Evolutionary conservation across 73 alveolate genomes (phyloP).

Genomic region (Symbiodinium pilosum): DNA sequence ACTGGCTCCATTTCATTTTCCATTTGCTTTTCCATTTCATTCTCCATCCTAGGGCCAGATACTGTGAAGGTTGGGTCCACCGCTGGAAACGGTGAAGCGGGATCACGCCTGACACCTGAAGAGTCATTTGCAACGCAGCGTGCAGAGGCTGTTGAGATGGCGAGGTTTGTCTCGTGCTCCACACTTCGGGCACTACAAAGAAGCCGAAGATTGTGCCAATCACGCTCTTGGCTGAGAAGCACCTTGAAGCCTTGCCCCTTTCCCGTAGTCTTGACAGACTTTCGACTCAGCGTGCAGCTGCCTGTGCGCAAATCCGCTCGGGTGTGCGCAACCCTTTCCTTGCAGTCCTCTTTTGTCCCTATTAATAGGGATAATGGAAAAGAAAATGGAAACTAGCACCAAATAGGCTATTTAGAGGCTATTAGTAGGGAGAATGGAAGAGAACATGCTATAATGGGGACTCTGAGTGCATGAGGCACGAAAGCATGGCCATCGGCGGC

Average conservation of each 20-base stretch:
- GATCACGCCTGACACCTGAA: constrained; percentile 21
- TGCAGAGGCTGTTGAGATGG: background rate
- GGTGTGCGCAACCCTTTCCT: too few species aligned
- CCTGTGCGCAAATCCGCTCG: too few species aligned
- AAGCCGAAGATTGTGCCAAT: constrained; percentile 93
- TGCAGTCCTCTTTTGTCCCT: too few species aligned
- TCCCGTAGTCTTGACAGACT: too few species aligned
- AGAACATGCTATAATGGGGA: too few species aligned
- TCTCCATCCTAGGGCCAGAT: too few species aligned
- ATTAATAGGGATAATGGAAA: background rate
- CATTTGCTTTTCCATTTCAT: background rate
- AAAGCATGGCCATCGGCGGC: constrained; percentile 91
- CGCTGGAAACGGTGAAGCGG: constrained; percentile 71
- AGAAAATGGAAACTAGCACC: too few species aligned
- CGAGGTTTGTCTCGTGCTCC: constrained; percentile 85
- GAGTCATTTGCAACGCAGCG: background rate
- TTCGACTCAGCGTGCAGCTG: too few species aligned
- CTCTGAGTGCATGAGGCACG: too few species aligned
- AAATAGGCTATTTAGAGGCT: too few species aligned
- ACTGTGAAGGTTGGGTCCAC: constrained; percentile 80
- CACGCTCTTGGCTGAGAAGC: constrained; percentile 21
- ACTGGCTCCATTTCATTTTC: background rate
- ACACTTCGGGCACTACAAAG: constrained; percentile 87
- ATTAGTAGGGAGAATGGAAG: too few species aligned
- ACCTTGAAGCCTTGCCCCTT: too few species aligned